These are phyloP conservation scores for Hyaloperonospora arabidopsidis DNA, from an alignment of 352 stramenopile genomes.

Conservation along the genomic window DNA sequence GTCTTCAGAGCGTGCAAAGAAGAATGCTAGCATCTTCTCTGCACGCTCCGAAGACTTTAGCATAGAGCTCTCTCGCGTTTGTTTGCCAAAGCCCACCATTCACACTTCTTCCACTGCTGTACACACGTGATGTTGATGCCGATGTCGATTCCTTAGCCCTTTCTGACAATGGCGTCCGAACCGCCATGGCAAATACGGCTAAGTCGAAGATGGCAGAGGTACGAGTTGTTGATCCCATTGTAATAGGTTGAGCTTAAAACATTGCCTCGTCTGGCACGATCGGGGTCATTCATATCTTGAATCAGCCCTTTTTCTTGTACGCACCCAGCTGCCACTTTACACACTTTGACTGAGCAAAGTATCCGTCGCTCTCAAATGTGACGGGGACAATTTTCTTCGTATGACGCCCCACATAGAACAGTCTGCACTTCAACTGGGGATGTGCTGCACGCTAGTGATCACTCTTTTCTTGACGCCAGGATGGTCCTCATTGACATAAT, in stretches of 20 bases:
- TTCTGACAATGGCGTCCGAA: no score
- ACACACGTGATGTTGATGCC: no score
- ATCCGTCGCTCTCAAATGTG: not conserved
- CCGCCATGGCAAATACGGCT: no score
- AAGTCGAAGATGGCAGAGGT: not conserved
- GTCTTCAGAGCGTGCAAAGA: no score
- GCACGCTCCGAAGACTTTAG: no score
- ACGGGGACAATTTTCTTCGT: not conserved
- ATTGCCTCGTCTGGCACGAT: not conserved
- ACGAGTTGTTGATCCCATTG: not conserved
- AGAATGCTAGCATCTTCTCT: no score
- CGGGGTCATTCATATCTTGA: not conserved
- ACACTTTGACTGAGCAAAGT: not conserved
- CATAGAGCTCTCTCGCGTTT: no score
- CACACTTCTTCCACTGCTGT: no score
- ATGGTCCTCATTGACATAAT: not conserved
- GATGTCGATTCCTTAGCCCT: no score
- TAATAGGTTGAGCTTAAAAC: not conserved
- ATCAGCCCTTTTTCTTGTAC: no score
- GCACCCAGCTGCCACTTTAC: not conserved
- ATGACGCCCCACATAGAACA: not conserved
- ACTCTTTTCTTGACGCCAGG: not conserved
- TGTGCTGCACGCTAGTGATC: not conserved
- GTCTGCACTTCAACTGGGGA: not conserved
- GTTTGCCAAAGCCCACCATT: no score